phyloP scores from a whole-genome alignment of 1,139 yeast genomes.

The Hansenula anomala region DNA sequence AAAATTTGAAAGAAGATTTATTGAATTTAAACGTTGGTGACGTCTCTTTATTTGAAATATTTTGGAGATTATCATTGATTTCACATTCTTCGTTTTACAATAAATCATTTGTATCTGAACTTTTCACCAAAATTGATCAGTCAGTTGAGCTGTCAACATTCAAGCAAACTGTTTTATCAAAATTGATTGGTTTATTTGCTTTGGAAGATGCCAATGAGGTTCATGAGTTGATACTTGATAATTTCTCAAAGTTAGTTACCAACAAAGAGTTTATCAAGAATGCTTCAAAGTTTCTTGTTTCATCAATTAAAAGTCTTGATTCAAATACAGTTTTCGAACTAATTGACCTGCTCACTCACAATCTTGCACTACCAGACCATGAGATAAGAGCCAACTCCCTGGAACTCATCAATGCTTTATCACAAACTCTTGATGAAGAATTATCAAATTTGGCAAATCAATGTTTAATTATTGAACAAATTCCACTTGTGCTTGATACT shows the following conservation, averaged over 20 bases:
- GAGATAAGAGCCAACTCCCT: conserved; percentile 43
- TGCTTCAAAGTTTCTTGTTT: not conserved
- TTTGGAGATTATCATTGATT: conserved; percentile 24
- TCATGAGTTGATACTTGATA: conserved; percentile 6
- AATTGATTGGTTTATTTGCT: conserved; percentile 10
- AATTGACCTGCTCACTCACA: conserved; percentile 19
- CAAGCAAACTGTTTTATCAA: conserved; percentile 12
- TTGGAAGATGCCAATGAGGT: not conserved
- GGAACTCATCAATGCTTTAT: conserved; percentile 30
- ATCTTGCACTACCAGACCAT: conserved; percentile 42
- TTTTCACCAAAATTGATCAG: conserved; percentile 9
- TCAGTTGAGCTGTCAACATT: conserved; percentile 9
- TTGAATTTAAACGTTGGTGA: not conserved
- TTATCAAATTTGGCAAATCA: conserved; percentile 34
- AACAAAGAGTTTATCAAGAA: conserved; percentile 12
- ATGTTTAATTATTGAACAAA: conserved; percentile 59
- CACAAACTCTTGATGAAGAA: conserved; percentile 25
- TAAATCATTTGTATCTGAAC: conserved; percentile 5
- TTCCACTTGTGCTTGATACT: conserved; percentile 63
- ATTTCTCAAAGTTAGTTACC: conserved; percentile 8
- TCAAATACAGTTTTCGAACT: conserved; percentile 1
- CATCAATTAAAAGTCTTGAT: not conserved
- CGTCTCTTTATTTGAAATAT: conserved; percentile 15
- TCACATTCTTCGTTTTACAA: conserved; percentile 13
- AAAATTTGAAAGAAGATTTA: conserved; percentile 5